Conservation (phyloP, 164 flowering plant species). For the Berberis thunbergii region DNA sequence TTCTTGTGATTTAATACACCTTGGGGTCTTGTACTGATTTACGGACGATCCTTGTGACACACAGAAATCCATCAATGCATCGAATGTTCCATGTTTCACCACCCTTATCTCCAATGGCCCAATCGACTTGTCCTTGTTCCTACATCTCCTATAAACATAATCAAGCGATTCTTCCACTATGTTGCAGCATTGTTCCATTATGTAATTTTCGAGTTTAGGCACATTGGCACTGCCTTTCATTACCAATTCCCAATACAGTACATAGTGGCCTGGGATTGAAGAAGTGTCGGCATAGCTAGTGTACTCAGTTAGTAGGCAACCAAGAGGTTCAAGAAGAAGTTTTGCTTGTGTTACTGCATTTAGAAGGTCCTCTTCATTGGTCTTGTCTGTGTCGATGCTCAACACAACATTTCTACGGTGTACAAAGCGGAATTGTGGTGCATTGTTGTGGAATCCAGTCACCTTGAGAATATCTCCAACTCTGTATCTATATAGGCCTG, state of each 20-base stretch:
- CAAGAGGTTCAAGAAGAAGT: constrained; percentile 29
- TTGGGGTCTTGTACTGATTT: constrained; percentile 67
- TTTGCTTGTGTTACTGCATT: constrained; percentile 43
- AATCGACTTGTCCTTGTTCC: constrained; percentile 49
- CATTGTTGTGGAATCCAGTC: constrained; percentile 61
- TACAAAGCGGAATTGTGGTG: constrained; percentile 57
- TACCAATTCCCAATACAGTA: constrained; percentile 52
- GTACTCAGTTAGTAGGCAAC: constrained; percentile 43
- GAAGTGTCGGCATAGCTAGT: constrained; percentile 57
- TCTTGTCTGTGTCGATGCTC: constrained; percentile 63
- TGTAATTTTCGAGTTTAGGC: constrained; percentile 21
- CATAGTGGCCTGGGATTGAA: constrained; percentile 63
- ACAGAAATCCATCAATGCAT: constrained; percentile 58
- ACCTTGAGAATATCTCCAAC: constrained; percentile 61
- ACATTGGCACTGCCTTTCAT: constrained; percentile 4
- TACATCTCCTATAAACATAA: constrained; percentile 54
- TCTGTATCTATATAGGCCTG: constrained; percentile 60
- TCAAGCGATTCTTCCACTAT: constrained; percentile 53
- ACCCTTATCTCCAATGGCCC: constrained; percentile 65
- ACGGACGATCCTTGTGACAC: constrained; percentile 58
- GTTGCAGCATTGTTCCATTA: constrained; percentile 47
- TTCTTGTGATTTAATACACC: constrained; percentile 51
- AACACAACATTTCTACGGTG: constrained; percentile 55
- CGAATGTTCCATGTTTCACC: constrained; percentile 54
- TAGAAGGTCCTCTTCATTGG: constrained; percentile 57